A percentile compares a stretch with the other conserved stretches of the same genome.
Conservation (phyloP, 1,284 basidiomycete genomes). For the Thelephora terrestris region DNA sequence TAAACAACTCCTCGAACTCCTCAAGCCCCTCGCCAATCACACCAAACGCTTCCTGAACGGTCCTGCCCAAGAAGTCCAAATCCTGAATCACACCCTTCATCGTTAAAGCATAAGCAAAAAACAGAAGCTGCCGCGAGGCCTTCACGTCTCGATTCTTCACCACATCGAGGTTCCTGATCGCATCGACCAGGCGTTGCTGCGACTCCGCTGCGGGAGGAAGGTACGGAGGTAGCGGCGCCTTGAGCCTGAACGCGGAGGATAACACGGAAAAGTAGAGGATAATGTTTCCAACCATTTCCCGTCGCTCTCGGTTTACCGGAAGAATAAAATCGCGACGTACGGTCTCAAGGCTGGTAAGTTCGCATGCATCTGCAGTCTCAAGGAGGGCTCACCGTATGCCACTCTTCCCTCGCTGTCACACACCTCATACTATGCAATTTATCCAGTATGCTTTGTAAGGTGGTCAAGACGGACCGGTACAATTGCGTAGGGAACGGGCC, state of each 20-base stretch:
- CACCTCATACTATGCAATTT: constrained; percentile 91
- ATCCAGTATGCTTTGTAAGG: constrained; percentile 84
- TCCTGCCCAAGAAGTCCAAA: constrained; percentile 67
- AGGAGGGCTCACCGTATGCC: constrained; percentile 40
- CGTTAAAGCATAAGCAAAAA: constrained; percentile 88
- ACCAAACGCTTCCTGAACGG: constrained; percentile 81
- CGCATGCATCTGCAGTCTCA: neutral
- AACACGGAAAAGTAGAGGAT: constrained; percentile 88
- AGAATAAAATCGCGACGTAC: constrained; percentile 81
- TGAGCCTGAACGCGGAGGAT: constrained; percentile 79
- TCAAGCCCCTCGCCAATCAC: constrained; percentile 60
- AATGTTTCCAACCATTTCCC: constrained; percentile 91
- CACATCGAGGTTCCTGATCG: constrained; percentile 76
- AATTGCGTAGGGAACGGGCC: constrained; percentile 80
- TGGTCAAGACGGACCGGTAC: constrained; percentile 78
- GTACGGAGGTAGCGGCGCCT: constrained; percentile 89
- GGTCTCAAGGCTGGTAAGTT: constrained; percentile 29
- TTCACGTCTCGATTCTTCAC: constrained; percentile 69
- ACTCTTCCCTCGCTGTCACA: constrained; percentile 89
- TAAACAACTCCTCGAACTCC: constrained; percentile 25
- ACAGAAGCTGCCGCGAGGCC: constrained; percentile 77
- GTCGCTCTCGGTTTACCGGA: constrained; percentile 78
- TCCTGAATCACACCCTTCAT: constrained; percentile 90
- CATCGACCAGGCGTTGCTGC: constrained; percentile 68
- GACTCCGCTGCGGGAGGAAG: constrained; percentile 86